phyloP scores from a whole-genome alignment of 1,284 basidiomycete species.

The Ganoderma resinaceum region DNA sequence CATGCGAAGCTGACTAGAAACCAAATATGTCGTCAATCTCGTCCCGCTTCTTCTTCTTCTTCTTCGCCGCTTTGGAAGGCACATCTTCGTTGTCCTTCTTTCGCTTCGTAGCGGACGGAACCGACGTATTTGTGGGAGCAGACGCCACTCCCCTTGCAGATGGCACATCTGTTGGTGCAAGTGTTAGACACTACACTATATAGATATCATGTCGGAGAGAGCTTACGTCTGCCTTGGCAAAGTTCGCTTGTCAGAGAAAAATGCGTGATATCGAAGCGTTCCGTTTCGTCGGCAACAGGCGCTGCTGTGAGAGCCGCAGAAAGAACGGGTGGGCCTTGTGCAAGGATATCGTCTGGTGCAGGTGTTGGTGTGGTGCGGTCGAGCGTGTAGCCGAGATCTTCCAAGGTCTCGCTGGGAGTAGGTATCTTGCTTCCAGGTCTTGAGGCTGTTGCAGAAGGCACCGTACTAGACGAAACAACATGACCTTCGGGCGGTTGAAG shows the following conservation, averaged over 20 bases:
- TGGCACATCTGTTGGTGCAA: neutral
- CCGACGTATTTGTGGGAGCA: neutral
- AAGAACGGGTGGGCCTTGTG: too few relatives aligned
- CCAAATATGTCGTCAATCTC: conserved; percentile 78
- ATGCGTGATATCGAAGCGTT: neutral
- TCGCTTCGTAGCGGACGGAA: conserved; percentile 23
- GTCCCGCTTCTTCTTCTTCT: conserved; percentile 50
- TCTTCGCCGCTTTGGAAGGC: conserved; percentile 43
- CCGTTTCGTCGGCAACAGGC: neutral
- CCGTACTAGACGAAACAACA: neutral
- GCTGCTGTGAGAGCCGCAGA: too few relatives aligned
- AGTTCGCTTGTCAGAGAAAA: conserved; percentile 24
- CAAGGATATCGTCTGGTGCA: neutral
- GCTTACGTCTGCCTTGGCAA: conserved; percentile 8
- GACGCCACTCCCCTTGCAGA: neutral
- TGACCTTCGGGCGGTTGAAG: neutral
- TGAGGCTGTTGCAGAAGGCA: neutral
- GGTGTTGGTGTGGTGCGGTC: conserved; percentile 16
- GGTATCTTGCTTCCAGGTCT: conserved; percentile 2
- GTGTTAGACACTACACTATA: neutral
- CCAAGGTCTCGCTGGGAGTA: conserved; percentile 12
- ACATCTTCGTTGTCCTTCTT: conserved; percentile 27
- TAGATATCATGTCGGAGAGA: neutral
- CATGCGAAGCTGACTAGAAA: conserved; percentile 38
- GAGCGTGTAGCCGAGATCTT: conserved; percentile 26